phyloP scores from a whole-genome alignment of 1,284 basidiomycete genomes.

The Cutaneotrichosporon dermatis region DNA sequence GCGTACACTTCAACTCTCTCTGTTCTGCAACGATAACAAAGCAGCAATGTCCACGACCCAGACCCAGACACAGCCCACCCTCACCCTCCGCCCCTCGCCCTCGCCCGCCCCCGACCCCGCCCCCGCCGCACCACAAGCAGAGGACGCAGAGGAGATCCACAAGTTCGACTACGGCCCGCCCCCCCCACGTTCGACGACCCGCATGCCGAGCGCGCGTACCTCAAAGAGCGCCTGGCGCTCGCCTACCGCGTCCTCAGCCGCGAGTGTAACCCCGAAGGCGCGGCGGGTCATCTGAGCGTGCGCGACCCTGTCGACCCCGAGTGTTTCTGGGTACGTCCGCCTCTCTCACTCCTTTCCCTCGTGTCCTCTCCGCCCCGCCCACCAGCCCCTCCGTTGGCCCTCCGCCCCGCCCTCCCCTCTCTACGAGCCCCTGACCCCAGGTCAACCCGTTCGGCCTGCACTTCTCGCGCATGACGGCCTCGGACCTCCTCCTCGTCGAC shows the following conservation, averaged over 20 bases:
- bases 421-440: conserved; percentile 41
- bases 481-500: conserved; percentile 54
- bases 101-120: neutral
- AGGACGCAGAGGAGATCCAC: neutral
- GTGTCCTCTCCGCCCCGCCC: neutral
- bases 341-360: neutral
- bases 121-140: too few relatives aligned
- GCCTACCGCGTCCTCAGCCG: conserved; percentile 49
- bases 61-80: neutral
- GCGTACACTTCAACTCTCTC: too few relatives aligned
- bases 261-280: conserved; percentile 59
- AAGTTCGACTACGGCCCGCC: conserved; percentile 1
- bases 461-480: conserved; percentile 53
- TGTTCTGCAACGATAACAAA: too few relatives aligned
- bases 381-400: too few relatives aligned
- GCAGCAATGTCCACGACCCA: neutral
- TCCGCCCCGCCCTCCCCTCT: too few relatives aligned
- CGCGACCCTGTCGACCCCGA: conserved; percentile 48
- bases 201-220: conserved; percentile 48
- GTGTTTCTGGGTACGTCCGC: conserved; percentile 56
- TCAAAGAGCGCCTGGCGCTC: conserved; percentile 55
- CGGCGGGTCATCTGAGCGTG: conserved; percentile 62
- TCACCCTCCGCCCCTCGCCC: neutral
- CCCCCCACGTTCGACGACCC: conserved; percentile 1
- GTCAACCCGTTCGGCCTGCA: conserved; percentile 53